These are phyloP conservation scores for Cocos nucifera DNA, from an alignment of 176 grass and related monocot species.

Conservation along the genomic window DNA sequence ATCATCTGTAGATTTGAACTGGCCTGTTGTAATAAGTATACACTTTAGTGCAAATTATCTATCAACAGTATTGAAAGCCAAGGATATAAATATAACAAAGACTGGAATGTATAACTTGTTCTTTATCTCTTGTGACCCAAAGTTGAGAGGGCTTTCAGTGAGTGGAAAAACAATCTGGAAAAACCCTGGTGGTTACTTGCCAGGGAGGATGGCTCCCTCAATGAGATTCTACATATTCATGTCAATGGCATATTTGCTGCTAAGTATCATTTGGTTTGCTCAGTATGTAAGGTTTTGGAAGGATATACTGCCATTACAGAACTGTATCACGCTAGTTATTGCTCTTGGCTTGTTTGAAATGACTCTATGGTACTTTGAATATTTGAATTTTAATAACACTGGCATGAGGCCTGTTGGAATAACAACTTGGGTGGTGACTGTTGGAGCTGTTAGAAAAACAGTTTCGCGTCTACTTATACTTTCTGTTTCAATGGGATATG, in stretches of 20 bases:
- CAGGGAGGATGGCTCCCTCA: constrained; percentile 80
- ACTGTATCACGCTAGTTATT: constrained; percentile 91
- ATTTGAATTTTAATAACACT: constrained; percentile 89
- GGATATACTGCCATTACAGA: constrained; percentile 90
- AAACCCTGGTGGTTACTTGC: constrained; percentile 89
- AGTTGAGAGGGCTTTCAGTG: constrained; percentile 84
- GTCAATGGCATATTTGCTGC: constrained; percentile 62
- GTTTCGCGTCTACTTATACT: constrained; percentile 84
- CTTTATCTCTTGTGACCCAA: constrained; percentile 97
- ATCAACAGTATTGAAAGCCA: constrained; percentile 40
- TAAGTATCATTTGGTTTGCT: constrained; percentile 73
- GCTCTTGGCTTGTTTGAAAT: constrained; percentile 95
- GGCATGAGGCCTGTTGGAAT: constrained; percentile 85
- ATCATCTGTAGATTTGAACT: constrained; percentile 65
- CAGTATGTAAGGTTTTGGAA: constrained; percentile 96
- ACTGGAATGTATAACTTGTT: constrained; percentile 99
- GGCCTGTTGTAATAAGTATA: constrained; percentile 57
- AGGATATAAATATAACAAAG: constrained; percentile 52
- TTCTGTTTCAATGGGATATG: constrained; percentile 98
- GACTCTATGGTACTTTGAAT: constrained; percentile 98
- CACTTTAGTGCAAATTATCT: constrained; percentile 68
- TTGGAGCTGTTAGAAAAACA: constrained; percentile 88
- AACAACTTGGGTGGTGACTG: constrained; percentile 98
- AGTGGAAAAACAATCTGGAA: constrained; percentile 97
- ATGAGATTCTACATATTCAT: constrained; percentile 96